Base-by-base conservation (phyloP, 371 early-diverging fungal species). In the Furculomyces boomerangus region DNA sequence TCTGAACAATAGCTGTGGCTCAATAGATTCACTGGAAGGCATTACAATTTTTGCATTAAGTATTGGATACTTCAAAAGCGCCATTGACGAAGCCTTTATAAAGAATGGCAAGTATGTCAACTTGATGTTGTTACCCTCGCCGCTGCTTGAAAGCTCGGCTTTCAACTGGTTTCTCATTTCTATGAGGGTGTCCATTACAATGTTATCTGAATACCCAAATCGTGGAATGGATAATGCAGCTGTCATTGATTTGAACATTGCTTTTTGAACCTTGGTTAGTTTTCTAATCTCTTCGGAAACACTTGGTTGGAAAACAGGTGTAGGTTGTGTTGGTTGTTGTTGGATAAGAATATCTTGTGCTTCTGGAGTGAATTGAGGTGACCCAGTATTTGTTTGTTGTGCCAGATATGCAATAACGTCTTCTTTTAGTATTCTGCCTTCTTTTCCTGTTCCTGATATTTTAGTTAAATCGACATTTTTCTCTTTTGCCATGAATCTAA, bases 191-290 rank as follows among this genome's bases (percentile, higher is more conserved):
- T 88, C 82, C 28, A 93, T 59, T 43, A 77, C 70, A 57, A 95
- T 81, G 61, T 91, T 90, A 58, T 97, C 98, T 41, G 85, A 78
- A 74, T 80, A 95, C 7, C 92, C 87, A 68, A 97, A 84, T 65
- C 93, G 94, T 5, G 98, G 98, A 55, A 97, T 94, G 3, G 72
- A 53, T 1, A 94, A 77, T 0, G 95, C 89, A 45, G 78, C 78
- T 3, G 93, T 86, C 98, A 97, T 97, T 30, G 78, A 73, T 64
- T 89, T 88, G 75, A 89, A 91, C 98, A 97, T 97, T 60, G 92
- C 89, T 58, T 86, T 87, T 72, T 97, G 93, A 46, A 95, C 83
- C 52, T 73, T 69, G 22, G 77, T 79, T 47, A 93, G 75, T 10
- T 84, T 67, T 47, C 71, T 67, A 2, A 74, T 43, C 40, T 60